A percentile compares a stretch with the other conserved stretches of the same genome.
Conservation (phyloP, 2,329 filamentous ascomycete genomes). For the Aspergillus ruber region DNA sequence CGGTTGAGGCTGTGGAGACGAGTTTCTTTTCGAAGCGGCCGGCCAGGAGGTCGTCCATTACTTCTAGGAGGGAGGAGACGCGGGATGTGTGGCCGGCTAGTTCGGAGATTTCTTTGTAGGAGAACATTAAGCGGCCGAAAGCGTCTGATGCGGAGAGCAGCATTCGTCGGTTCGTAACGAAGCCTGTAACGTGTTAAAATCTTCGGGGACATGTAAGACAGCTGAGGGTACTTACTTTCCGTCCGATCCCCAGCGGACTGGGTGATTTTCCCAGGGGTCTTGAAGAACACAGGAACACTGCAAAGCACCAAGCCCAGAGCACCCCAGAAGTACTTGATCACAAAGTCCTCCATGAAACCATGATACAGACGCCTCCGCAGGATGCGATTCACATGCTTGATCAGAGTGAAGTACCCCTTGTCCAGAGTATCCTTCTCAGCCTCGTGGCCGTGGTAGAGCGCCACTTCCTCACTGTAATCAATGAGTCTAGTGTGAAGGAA, state of each 20-base stretch:
- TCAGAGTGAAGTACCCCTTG: conserved; percentile 97
- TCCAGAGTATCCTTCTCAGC: conserved; percentile 94
- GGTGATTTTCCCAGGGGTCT: conserved; percentile 64
- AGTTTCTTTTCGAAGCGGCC: conserved; percentile 96
- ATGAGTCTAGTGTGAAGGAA: conserved; percentile 93
- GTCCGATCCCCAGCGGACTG: conserved; percentile 49
- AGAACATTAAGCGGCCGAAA: conserved; percentile 94
- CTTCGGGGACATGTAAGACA: too few species aligned
- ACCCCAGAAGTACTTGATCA: conserved; percentile 99
- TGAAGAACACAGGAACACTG: conserved; percentile 93
- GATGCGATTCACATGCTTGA: conserved; percentile 98
- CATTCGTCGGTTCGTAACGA: conserved; percentile 90
- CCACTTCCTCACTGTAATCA: conserved; percentile 92
- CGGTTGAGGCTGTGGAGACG: conserved; percentile 77
- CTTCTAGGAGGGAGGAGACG: conserved; percentile 80
- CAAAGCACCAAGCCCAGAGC: conserved; percentile 85
- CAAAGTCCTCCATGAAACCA: conserved; percentile 99
- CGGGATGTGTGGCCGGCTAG: conserved; percentile 91
- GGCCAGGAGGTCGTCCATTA: conserved; percentile 86
- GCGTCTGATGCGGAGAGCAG: conserved; percentile 89
- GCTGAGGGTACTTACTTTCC: conserved; percentile 55
- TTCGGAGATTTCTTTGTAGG: conserved; percentile 95
- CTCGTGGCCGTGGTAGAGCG: conserved; percentile 83
- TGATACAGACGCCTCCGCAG: conserved; percentile 86
- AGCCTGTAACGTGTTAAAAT: too few species aligned